These are phyloP conservation scores for Mortierella claussenii DNA, from an alignment of 192 early-diverging fungal species.

Conservation along the genomic window DNA sequence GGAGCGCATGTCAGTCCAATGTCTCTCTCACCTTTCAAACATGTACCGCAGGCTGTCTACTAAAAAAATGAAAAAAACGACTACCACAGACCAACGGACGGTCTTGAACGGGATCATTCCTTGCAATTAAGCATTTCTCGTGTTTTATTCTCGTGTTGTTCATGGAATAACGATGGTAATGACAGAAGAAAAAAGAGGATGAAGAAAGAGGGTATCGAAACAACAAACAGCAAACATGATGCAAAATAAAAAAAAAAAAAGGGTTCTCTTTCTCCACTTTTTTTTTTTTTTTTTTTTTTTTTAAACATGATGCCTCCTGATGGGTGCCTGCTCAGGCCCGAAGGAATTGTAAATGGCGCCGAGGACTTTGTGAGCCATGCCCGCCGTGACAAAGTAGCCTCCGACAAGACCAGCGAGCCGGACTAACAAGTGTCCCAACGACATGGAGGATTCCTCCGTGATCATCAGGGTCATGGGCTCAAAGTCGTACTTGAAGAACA, in stretches of 20 bases:
- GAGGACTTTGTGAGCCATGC: conserved; percentile 63
- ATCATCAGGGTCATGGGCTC: conserved; percentile 89
- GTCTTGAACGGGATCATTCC: no score
- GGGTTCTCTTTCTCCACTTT: background rate
- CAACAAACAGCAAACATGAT: no score
- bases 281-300: background rate
- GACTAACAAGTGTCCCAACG: conserved; percentile 79
- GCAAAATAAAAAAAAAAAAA: background rate
- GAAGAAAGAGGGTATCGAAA: no score
- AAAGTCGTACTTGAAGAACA: conserved; percentile 94
- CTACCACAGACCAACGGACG: no score
- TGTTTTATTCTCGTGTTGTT: no score
- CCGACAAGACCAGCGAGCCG: conserved; percentile 89
- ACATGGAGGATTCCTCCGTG: conserved; percentile 65
- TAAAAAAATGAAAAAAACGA: no score
- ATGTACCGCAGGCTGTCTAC: no score
- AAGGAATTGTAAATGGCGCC: conserved; percentile 26
- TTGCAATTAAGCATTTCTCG: no score
- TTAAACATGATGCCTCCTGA: conserved; percentile 44
- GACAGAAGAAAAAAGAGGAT: no score
- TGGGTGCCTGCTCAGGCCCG: conserved; percentile 21
- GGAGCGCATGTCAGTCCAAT: no score
- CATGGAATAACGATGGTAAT: no score
- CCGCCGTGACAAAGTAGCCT: conserved; percentile 79
- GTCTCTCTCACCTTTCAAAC: no score